phyloP scores from a whole-genome alignment of 345 rosid genomes.

The Cardamine chenopodiifolia region DNA sequence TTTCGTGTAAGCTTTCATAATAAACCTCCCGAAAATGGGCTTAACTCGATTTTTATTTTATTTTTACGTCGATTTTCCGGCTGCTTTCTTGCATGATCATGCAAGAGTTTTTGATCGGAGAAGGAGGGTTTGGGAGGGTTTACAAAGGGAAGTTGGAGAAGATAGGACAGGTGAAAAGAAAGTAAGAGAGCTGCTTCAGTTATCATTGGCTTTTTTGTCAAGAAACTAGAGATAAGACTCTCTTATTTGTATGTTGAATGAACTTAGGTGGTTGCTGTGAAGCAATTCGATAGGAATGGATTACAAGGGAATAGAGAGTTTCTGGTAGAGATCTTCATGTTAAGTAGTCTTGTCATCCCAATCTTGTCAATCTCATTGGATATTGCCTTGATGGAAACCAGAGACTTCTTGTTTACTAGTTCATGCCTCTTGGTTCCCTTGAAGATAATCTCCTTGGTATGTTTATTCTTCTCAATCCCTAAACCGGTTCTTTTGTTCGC shows the following conservation, averaged over 20 bases:
- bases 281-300: slow-evolving; percentile 93
- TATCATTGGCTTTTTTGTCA: not conserved
- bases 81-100: no score
- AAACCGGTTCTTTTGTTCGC: not conserved
- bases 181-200: not conserved
- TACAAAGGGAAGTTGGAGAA: slow-evolving; percentile 72
- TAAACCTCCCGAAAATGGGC: not conserved
- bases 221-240: slow-evolving; percentile 2
- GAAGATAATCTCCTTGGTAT: slow-evolving; percentile 88
- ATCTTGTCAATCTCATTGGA: slow-evolving; percentile 83
- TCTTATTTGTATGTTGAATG: slow-evolving; percentile 18
- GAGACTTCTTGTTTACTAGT: slow-evolving; percentile 87
- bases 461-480: slow-evolving; percentile 7
- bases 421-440: slow-evolving; percentile 84
- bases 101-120: slow-evolving; percentile 78
- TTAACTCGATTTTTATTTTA: not conserved
- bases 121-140: slow-evolving; percentile 92
- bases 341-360: slow-evolving; percentile 80
- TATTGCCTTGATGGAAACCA: slow-evolving; percentile 95
- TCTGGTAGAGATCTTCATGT: slow-evolving; percentile 74
- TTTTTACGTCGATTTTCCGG: not conserved
- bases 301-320: slow-evolving; percentile 91
- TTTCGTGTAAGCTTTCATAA: not conserved
- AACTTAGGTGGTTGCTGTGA: slow-evolving; percentile 80
- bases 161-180: slow-evolving; percentile 58